Percentiles rank a stretch among this genome's conserved stretches.
phyloP scores from a whole-genome alignment of 306 rosid genomes.

The Ochetophila trinervis region DNA sequence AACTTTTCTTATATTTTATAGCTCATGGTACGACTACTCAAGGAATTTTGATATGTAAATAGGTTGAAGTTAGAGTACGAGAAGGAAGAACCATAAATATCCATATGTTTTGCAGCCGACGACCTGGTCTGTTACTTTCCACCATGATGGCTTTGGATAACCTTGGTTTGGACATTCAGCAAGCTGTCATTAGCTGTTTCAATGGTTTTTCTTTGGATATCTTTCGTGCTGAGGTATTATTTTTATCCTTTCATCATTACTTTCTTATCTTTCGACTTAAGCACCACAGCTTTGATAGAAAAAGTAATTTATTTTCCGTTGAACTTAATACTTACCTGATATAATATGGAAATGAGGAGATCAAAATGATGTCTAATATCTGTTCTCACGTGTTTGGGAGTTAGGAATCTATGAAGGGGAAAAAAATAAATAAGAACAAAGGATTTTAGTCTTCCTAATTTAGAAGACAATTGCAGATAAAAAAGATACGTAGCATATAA shows the following conservation, averaged over 20 bases:
- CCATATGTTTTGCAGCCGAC: constrained; percentile 91
- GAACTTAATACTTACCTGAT: too few relatives aligned
- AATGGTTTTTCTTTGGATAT: constrained; percentile 94
- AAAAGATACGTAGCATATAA: too few relatives aligned
- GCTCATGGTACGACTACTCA: too few relatives aligned
- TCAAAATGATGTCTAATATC: too few relatives aligned
- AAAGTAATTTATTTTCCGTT: too few relatives aligned
- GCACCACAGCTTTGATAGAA: background rate
- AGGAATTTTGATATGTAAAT: background rate
- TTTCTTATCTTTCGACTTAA: background rate
- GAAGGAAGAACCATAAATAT: constrained; percentile 96
- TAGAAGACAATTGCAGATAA: too few relatives aligned
- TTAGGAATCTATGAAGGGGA: too few relatives aligned
- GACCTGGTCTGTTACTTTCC: constrained; percentile 91
- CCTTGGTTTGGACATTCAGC: constrained; percentile 95
- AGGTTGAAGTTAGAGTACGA: constrained; percentile 88
- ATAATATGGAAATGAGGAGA: too few relatives aligned
- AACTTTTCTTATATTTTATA: too few relatives aligned
- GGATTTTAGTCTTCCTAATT: too few relatives aligned
- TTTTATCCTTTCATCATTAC: background rate
- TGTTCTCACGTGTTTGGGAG: too few relatives aligned
- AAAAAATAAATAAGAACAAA: too few relatives aligned
- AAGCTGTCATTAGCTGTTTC: constrained; percentile 96
- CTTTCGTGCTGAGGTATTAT: constrained; percentile 89
- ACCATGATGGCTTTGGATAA: constrained; percentile 85